phyloP scores from a whole-genome alignment of 2,329 filamentous ascomycete genomes.

The Verticillium alfalfae region DNA sequence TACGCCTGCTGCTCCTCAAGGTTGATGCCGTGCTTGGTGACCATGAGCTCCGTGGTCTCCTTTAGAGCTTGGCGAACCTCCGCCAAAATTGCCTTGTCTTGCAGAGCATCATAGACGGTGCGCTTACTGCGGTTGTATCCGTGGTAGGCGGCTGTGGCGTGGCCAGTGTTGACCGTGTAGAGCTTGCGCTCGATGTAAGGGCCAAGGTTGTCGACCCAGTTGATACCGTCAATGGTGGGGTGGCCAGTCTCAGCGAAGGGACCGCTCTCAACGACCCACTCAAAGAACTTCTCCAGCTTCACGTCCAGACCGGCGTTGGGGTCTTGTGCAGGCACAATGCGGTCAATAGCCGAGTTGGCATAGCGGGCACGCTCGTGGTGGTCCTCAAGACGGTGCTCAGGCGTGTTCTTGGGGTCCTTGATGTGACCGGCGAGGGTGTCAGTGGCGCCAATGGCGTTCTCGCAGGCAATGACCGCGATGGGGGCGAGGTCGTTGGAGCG shows the following conservation, averaged over 20 bases:
- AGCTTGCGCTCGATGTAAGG: conserved; percentile 99
- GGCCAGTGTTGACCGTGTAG: conserved; percentile 97
- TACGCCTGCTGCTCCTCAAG: conserved; percentile 75
- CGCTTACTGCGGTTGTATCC: conserved; percentile 81
- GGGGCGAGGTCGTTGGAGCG: conserved; percentile 61
- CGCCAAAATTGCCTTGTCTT: conserved; percentile 71
- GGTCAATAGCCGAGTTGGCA: conserved; percentile 97
- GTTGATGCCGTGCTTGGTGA: conserved; percentile 77
- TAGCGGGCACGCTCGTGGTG: conserved; percentile 76
- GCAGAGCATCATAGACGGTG: conserved; percentile 84
- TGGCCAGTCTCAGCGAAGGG: conserved; percentile 70
- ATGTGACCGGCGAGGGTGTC: conserved; percentile 81
- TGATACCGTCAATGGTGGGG: conserved; percentile 78
- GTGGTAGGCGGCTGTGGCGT: conserved; percentile 94
- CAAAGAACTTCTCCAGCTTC: conserved; percentile 96
- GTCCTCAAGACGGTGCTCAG: conserved; percentile 58
- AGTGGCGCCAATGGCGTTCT: conserved; percentile 95
- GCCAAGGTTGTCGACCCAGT: conserved; percentile 86
- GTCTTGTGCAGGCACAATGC: conserved; percentile 91
- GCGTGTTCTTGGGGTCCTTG: conserved; percentile 67
- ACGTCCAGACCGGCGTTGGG: conserved; percentile 78
- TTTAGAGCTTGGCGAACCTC: conserved; percentile 74
- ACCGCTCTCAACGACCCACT: conserved; percentile 91
- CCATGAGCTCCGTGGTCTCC: conserved; percentile 83
- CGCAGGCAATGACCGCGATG: conserved; percentile 90